These are phyloP conservation scores for Cladosporium halotolerans DNA, from an alignment of 2,329 filamentous ascomycete species.

Conservation along the genomic window DNA sequence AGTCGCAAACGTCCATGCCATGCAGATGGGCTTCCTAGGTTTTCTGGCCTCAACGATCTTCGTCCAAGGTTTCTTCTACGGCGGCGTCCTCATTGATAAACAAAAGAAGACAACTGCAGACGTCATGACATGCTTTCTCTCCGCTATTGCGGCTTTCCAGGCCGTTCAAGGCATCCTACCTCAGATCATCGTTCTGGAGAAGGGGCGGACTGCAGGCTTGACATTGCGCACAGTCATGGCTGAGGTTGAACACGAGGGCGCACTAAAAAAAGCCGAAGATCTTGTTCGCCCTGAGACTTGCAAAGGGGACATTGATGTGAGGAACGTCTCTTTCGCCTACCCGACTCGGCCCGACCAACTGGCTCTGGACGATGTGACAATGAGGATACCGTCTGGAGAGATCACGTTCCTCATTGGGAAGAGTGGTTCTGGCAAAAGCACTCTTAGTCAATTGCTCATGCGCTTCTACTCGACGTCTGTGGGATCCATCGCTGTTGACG, in stretches of 20 bases:
- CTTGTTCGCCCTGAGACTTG: constrained; percentile 37
- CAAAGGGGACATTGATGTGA: constrained; percentile 62
- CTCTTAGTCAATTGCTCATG: constrained; percentile 70
- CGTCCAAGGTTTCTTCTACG: constrained; percentile 86
- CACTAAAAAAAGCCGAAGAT: constrained; percentile 15
- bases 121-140: constrained; percentile 80
- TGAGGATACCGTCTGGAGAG: constrained; percentile 66
- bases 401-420: constrained; percentile 76
- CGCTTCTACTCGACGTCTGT: constrained; percentile 64
- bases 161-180: constrained; percentile 68
- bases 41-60: constrained; percentile 75
- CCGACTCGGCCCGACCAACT: constrained; percentile 58
- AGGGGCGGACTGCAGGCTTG: constrained; percentile 68
- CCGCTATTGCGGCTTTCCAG: constrained; percentile 69
- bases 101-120: constrained; percentile 56
- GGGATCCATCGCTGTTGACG: constrained; percentile 66
- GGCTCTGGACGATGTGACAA: constrained; percentile 55
- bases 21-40: constrained; percentile 67
- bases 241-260: constrained; percentile 26
- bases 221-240: constrained; percentile 48
- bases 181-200: constrained; percentile 69
- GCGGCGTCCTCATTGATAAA: constrained; percentile 59
- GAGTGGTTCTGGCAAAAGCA: constrained; percentile 91
- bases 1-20: constrained; percentile 62
- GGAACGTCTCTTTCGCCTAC: constrained; percentile 58